Base-by-base conservation (phyloP, 768 basidiomycete genomes). In the Leccinum sublutescens region DNA sequence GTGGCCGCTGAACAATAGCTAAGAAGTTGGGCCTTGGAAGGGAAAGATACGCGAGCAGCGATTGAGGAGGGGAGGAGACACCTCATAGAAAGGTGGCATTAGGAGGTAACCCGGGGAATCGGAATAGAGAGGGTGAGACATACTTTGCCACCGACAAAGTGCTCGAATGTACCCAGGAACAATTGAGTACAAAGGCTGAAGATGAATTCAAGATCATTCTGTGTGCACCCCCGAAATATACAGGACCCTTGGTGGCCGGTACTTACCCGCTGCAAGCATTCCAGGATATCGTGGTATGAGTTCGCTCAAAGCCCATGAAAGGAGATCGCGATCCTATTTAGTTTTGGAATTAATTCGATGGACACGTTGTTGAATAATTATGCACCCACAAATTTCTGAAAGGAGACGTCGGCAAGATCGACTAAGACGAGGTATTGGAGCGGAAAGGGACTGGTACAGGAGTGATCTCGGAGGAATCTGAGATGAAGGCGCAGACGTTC, bases 281-380 rank as follows among this genome's bases (percentile, higher is more conserved):
- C 89, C 89, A 54, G 90, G 87, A 75, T 84, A 91, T 54, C 82
- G 80, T 38, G 88, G 88, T 47, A 86, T 77, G 31, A 87, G 77
- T 63, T 91, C 87, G 60, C 81, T 81, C 58, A 86, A 66, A 50
- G 81, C 80, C 86, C 86, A 91, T 19, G 80, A 77, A 48, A 87
- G 76, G 7, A 88, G 71, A 62, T 89, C 85, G 40, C 85, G 66
- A 65, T 80, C 82, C 85, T 90, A 25, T 14, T 62, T 55, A 40
- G 17, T 57, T 63, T 29, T 15, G 55, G 53, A 61, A 55, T 29
- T 29, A 9, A 29, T 49, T 61, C 19, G 55, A 55, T 29, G 15
- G 45, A 48, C 11, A 52, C 47, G 50, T 21, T 27, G 62, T 54
- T 55, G 51, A 57, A 61, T 62, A 34, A 1, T 12, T 33, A 33